These are phyloP conservation scores for Camptophora hylomeconis DNA, from an alignment of 2,329 filamentous ascomycete species.

Conservation along the genomic window DNA sequence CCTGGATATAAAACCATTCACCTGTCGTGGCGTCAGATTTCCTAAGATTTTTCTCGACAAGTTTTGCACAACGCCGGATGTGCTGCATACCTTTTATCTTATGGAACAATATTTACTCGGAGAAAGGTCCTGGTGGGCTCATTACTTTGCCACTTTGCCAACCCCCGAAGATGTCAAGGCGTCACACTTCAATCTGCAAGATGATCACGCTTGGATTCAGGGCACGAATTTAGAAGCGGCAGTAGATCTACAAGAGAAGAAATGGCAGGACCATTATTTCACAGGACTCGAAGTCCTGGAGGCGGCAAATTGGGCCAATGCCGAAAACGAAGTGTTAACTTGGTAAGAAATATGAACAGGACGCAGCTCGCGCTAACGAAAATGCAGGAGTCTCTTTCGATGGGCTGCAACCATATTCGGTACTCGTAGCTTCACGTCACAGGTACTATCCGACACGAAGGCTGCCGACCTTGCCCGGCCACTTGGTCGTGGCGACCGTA, in stretches of 20 bases:
- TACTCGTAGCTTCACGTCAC: conserved; percentile 31
- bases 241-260: conserved; percentile 20
- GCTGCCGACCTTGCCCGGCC: conserved; percentile 13
- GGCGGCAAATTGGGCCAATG: conserved; percentile 20
- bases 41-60: conserved; percentile 12
- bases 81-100: conserved; percentile 43
- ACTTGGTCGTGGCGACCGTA: conserved; percentile 13
- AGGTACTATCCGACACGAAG: conserved; percentile 25
- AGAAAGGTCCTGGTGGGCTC: conserved; percentile 49
- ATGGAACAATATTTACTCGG: conserved; percentile 53
- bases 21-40: conserved; percentile 14
- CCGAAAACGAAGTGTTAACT: conserved; percentile 21
- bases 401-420: conserved; percentile 33
- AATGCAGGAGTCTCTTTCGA: conserved; percentile 30
- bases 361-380: conserved; percentile 2
- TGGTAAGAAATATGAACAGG: conserved; percentile 21
- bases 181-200: conserved; percentile 50
- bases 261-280: conserved; percentile 28
- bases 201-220: conserved; percentile 41
- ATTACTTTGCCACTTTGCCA: conserved; percentile 54
- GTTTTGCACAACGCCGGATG: conserved; percentile 7
- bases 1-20: conserved; percentile 15
- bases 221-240: conserved; percentile 20
- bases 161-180: conserved; percentile 48
- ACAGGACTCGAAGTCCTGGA: conserved; percentile 20